Percentiles rank a stretch among this genome's conserved stretches.
phyloP scores from a whole-genome alignment of 768 basidiomycete genomes.

The Thelephora aurantiotincta region DNA sequence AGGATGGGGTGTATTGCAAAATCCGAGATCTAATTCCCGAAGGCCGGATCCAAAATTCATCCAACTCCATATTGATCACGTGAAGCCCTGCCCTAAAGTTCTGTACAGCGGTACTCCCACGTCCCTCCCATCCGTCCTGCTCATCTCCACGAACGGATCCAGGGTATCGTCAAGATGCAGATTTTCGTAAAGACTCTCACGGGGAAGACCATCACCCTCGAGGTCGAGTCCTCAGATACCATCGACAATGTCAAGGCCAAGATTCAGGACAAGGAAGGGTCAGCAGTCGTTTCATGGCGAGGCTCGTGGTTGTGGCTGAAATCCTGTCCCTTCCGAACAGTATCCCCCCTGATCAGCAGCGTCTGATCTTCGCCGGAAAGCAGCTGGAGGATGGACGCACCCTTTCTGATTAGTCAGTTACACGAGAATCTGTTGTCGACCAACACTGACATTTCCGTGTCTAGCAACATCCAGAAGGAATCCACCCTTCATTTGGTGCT shows the following conservation, averaged over 20 bases:
- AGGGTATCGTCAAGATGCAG: slow-evolving; percentile 21
- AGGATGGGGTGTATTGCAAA: no score
- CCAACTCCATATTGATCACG: background rate
- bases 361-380: slow-evolving; percentile 95
- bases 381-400: slow-evolving; percentile 98
- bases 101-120: slow-evolving; percentile 18
- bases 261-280: slow-evolving; percentile 73
- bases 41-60: no score
- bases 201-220: slow-evolving; percentile 95
- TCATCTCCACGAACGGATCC: slow-evolving; percentile 10
- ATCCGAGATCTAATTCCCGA: no score
- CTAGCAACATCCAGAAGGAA: slow-evolving; percentile 87
- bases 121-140: slow-evolving; percentile 10
- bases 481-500: slow-evolving; percentile 96
- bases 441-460: no score
- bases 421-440: no score
- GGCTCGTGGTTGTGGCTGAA: background rate
- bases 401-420: slow-evolving; percentile 57
- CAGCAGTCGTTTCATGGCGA: slow-evolving; percentile 6
- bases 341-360: slow-evolving; percentile 91
- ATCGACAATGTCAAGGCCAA: slow-evolving; percentile 91
- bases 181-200: slow-evolving; percentile 87
- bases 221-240: slow-evolving; percentile 94
- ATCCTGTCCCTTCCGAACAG: slow-evolving; percentile 18
- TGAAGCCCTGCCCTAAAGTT: slow-evolving; percentile 14